Base-by-base conservation (phyloP, 2,329 filamentous ascomycete species). In the Pseudogymnoascus sp. region DNA sequence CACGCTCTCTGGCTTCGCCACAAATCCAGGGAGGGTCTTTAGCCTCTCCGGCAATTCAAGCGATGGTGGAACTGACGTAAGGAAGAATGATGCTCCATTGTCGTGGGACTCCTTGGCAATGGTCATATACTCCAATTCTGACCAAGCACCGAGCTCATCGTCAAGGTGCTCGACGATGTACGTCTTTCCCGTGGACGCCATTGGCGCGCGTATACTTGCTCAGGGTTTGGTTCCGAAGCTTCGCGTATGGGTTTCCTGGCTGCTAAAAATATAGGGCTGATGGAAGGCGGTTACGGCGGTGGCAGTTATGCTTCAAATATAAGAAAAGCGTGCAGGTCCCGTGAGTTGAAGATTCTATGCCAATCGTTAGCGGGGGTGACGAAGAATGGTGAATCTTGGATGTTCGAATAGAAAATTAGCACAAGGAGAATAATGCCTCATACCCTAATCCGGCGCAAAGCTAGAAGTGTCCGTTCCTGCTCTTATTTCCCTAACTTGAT, bases 161-260 rank as follows among this genome's bases (percentile, higher is more conserved):
- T 99, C 95, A 68, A 99, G 87, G 77, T 99, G 93, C 80, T 98
- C 93, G 70, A 98, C 93, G 71, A 98, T 90, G 78, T 95, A 97
- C 46, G 87, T 93, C 77, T 92, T 90, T 68, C 75, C 74, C 16
- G 66, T 68, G 43, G 73, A 66, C 19, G 76, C 70, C 78, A 81
- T 81, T 64, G 50, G 50, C n/a, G 28, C 50, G 50, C 50, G 50
- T 56, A 33, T 31, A 31, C 26, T 53, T 31, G 26, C 8, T 16
- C 4, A 7, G 28, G n/a, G 26, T 56, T 56, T 56, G 50, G 50
- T 56, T 56, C 50, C 50, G 50, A 56, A 12, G 8, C n/a, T 19
- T 33, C 26, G n/a, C 26, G 26, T 19, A 26, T 8, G n/a, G 12
- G 1, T 43, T 43, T 6, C 40, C 16, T 22, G 10, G 10, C 40